A percentile compares a stretch with the other conserved stretches of the same genome.
These are phyloP conservation scores for Lentinula lateritia DNA, from an alignment of 768 basidiomycete species.

Conservation along the genomic window DNA sequence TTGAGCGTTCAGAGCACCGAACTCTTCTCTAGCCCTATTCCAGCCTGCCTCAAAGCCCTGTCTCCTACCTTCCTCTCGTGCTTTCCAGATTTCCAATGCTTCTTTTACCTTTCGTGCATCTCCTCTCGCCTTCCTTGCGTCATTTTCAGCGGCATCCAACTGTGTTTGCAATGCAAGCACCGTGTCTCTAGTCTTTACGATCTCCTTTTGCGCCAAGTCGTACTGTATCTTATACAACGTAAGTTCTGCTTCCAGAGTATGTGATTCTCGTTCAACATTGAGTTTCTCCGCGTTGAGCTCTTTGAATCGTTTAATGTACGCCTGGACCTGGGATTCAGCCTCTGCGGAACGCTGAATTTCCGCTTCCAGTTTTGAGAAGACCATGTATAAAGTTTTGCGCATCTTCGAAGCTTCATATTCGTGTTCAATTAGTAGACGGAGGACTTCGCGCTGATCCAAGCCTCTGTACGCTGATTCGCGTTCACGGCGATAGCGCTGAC, in stretches of 20 bases:
- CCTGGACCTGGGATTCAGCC: background rate
- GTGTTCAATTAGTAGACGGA: constrained; percentile 29
- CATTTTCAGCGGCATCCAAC: background rate
- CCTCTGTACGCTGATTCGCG: constrained; percentile 27
- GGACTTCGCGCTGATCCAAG: constrained; percentile 21
- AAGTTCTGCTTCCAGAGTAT: constrained; percentile 2
- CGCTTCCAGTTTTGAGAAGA: constrained; percentile 31
- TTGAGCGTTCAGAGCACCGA: background rate
- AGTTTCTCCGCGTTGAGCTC: background rate
- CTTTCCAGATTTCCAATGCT: constrained; percentile 5
- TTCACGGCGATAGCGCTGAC: constrained; percentile 24
- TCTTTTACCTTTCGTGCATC: constrained; percentile 5
- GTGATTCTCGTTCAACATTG: background rate
- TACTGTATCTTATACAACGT: constrained; percentile 5
- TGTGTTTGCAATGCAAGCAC: background rate
- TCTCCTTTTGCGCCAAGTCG: constrained; percentile 6
- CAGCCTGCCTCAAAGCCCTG: constrained; percentile 6
- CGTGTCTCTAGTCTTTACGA: background rate
- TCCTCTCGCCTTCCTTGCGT: background rate
- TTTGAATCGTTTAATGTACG: background rate
- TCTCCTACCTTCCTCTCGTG: constrained; percentile 4
- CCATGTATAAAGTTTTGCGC: constrained; percentile 29
- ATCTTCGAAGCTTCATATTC: constrained; percentile 35
- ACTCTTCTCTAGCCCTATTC: constrained; percentile 5
- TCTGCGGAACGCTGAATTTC: constrained; percentile 13